Percentiles rank a stretch among this genome's conserved stretches.
phyloP scores from a whole-genome alignment of 805 yeast genomes.

The Myxozyma sirexii region DNA sequence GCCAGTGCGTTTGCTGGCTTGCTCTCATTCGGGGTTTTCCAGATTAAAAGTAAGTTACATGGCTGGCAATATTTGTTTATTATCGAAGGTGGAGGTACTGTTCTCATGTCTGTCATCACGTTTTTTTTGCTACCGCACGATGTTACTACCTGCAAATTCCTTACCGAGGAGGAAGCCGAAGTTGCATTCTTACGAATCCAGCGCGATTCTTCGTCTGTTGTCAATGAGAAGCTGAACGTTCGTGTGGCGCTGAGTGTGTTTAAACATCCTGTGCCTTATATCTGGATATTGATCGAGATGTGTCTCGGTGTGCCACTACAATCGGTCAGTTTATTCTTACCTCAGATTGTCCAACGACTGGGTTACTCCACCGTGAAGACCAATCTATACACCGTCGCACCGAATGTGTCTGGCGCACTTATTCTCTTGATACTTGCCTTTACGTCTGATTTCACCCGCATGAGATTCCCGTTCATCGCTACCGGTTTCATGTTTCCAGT shows the following conservation, averaged over 20 bases:
- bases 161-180: constrained; percentile 56
- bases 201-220: constrained; percentile 60
- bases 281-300: constrained; percentile 14
- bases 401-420: no score
- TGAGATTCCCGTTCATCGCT: no score
- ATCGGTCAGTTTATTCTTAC: constrained; percentile 37
- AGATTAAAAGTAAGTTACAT: constrained; percentile 49
- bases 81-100: constrained; percentile 61
- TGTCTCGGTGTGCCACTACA: constrained; percentile 20
- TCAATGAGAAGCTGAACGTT: constrained; percentile 44
- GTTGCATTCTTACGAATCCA: constrained; percentile 60
- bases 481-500: constrained; percentile 46
- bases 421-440: no score
- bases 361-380: constrained; percentile 70
- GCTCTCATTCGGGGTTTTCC: constrained; percentile 54
- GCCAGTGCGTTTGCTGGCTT: constrained; percentile 60
- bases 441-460: no score
- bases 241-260: constrained; percentile 45
- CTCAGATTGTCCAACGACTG: constrained; percentile 56
- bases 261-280: constrained; percentile 9
- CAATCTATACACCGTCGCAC: no score
- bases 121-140: constrained; percentile 58
- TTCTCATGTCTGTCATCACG: constrained; percentile 56
- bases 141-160: constrained; percentile 55
- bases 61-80: constrained; percentile 68